A percentile compares a stretch with the other conserved stretches of the same genome.
Evolutionary conservation across 192 early-diverging fungal genomes (phyloP).

Genomic region (Coemansia sp.): DNA sequence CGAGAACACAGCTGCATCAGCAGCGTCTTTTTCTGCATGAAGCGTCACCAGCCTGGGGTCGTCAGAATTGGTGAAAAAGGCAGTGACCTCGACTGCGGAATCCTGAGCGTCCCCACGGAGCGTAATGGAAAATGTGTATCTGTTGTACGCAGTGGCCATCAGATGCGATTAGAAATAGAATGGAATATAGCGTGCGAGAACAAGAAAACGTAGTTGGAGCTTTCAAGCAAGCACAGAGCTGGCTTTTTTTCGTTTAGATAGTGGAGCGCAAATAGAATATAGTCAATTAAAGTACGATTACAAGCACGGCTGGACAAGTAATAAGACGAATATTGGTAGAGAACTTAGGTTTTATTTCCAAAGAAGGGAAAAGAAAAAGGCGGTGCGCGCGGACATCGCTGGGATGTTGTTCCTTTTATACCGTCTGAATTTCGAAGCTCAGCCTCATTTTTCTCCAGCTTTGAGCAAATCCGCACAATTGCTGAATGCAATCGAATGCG

Average conservation of each 20-base stretch:
- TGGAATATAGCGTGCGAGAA: background rate
- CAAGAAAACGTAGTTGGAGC: background rate
- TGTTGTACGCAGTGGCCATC: slow-evolving; percentile 12
- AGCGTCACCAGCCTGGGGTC: slow-evolving; percentile 17
- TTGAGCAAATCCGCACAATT: slow-evolving; percentile 1
- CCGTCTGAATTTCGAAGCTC: background rate
- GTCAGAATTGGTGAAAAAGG: slow-evolving; percentile 6
- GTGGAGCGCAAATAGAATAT: slow-evolving; percentile 3
- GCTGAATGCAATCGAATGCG: background rate
- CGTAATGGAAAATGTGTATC: slow-evolving; percentile 20
- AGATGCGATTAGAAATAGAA: slow-evolving; percentile 1
- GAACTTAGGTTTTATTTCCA: slow-evolving; percentile 3
- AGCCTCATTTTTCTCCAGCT: slow-evolving; percentile 6
- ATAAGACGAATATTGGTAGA: background rate
- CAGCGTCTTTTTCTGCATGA: slow-evolving; percentile 4
- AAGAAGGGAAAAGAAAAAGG: background rate
- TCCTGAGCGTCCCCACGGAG: slow-evolving; percentile 5
- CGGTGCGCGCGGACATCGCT: slow-evolving; percentile 1
- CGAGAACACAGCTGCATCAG: slow-evolving; percentile 2
- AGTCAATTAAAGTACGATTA: slow-evolving; percentile 4
- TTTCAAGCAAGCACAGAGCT: background rate
- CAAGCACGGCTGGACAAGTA: background rate
- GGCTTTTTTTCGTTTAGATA: slow-evolving; percentile 1
- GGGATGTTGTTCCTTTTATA: background rate
- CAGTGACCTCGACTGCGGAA: slow-evolving; percentile 21